Evolutionary conservation across 108 stramenopile genomes (phyloP).

Genomic region (Nitzschia sp.): DNA sequence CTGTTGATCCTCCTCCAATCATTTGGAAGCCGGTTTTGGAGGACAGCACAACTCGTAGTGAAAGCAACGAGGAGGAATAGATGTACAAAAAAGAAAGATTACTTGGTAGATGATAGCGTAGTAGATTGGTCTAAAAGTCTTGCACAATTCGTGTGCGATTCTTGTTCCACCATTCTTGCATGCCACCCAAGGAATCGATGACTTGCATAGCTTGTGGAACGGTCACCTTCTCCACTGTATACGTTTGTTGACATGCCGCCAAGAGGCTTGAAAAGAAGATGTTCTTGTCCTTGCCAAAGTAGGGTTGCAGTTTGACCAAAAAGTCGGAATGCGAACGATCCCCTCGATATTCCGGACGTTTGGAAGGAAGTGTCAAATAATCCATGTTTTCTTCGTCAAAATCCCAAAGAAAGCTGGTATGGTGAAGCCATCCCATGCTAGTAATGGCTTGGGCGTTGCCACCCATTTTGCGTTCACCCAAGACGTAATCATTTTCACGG

Average conservation of each 20-base stretch:
- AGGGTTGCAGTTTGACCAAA: slow-evolving; percentile 63
- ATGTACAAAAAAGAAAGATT: too few relatives aligned
- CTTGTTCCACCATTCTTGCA: slow-evolving; percentile 63
- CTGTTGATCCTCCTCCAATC: neutral
- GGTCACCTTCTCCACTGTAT: slow-evolving; percentile 40
- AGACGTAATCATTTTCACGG: slow-evolving; percentile 89
- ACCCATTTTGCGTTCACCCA: slow-evolving; percentile 85
- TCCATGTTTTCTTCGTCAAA: slow-evolving; percentile 71
- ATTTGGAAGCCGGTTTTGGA: slow-evolving; percentile 3
- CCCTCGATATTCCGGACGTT: slow-evolving; percentile 87
- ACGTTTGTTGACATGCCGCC: slow-evolving; percentile 26
- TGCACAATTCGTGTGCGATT: slow-evolving; percentile 56
- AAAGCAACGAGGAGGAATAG: slow-evolving; percentile 2
- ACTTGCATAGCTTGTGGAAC: slow-evolving; percentile 53
- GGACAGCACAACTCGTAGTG: slow-evolving; percentile 5
- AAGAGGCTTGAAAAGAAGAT: slow-evolving; percentile 47
- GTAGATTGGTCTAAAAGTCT: slow-evolving; percentile 10
- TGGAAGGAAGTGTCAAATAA: slow-evolving; percentile 81
- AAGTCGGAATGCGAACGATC: slow-evolving; percentile 85
- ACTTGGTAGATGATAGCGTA: too few relatives aligned
- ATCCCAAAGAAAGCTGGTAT: slow-evolving; percentile 94
- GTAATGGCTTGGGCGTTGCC: slow-evolving; percentile 94
- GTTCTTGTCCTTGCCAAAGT: slow-evolving; percentile 42
- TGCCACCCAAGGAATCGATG: slow-evolving; percentile 42
- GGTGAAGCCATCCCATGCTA: slow-evolving; percentile 87